Conservation (phyloP, 257 asterid genomes). For the Penstemon davidsonii region DNA sequence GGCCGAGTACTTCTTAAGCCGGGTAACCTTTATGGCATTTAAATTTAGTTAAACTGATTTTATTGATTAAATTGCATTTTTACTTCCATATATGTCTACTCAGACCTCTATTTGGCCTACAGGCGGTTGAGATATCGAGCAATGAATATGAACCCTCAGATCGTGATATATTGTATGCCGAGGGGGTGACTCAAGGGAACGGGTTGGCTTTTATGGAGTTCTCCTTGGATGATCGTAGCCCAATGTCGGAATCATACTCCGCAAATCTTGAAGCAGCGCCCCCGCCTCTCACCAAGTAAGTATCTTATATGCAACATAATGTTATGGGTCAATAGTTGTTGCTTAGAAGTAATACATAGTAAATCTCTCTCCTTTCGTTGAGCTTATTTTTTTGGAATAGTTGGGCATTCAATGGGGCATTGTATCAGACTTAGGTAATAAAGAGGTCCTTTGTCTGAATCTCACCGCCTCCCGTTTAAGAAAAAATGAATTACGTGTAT, state of each 20-base stretch:
- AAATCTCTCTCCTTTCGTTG: no score
- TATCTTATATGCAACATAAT: slow-evolving; percentile 3
- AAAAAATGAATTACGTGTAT: no score
- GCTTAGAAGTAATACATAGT: no score
- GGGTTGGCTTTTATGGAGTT: slow-evolving; percentile 90
- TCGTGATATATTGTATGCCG: slow-evolving; percentile 73
- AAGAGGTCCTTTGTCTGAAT: no score
- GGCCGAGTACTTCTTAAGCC: slow-evolving; percentile 81
- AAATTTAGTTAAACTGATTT: background rate
- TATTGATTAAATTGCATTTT: background rate
- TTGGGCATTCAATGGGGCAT: no score
- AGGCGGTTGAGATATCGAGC: slow-evolving; percentile 94
- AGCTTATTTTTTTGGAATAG: no score
- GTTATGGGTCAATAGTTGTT: background rate
- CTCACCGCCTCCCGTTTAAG: no score
- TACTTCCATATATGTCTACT: background rate
- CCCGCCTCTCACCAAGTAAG: slow-evolving; percentile 67
- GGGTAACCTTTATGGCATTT: slow-evolving; percentile 42
- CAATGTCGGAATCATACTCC: slow-evolving; percentile 79
- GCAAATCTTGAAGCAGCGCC: slow-evolving; percentile 66
- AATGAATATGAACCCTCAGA: slow-evolving; percentile 85
- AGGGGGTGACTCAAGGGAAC: slow-evolving; percentile 86
- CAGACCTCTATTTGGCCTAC: slow-evolving; percentile 22
- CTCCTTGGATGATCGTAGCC: slow-evolving; percentile 82
- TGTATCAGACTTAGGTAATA: no score